These are phyloP conservation scores for Scenedesmus sp. DNA, from an alignment of 163 green algal genomes.

Conservation along the genomic window DNA sequence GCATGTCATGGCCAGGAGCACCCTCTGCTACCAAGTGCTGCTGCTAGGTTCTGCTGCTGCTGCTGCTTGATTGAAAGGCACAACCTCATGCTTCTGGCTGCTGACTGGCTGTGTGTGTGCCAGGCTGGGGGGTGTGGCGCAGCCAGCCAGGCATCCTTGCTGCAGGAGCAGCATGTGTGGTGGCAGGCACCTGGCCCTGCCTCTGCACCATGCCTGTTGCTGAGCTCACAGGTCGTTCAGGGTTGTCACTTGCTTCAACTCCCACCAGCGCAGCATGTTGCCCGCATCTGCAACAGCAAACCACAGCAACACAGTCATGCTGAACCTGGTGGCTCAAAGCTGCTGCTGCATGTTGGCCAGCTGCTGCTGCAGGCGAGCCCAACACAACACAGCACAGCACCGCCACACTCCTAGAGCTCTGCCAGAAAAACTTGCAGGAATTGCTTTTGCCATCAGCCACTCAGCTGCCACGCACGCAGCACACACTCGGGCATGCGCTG, in stretches of 20 bases:
- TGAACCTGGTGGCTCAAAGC: not conserved
- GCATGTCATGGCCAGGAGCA: not conserved
- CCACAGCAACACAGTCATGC: not conserved
- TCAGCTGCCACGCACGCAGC: not conserved
- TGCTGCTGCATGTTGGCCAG: not conserved
- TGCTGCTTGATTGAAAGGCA: not conserved
- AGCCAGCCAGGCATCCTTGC: not conserved
- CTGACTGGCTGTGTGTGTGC: not conserved
- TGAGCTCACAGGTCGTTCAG: slow-evolving; percentile 45
- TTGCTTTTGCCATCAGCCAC: not conserved
- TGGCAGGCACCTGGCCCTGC: not conserved
- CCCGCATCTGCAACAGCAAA: slow-evolving; percentile 10
- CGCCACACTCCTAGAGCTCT: not conserved
- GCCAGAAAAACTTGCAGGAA: not conserved
- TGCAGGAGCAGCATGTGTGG: not conserved
- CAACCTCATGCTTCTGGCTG: not conserved
- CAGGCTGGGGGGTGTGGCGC: not conserved
- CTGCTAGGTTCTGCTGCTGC: not conserved
- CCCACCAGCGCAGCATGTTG: slow-evolving; percentile 47
- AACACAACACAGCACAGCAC: not conserved
- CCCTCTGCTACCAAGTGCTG: not conserved
- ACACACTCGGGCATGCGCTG: no score
- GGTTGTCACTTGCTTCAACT: slow-evolving; percentile 35
- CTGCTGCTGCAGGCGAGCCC: not conserved
- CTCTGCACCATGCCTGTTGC: not conserved